A percentile compares a stretch with the other conserved stretches of the same genome.
Conservation (phyloP, 2,329 filamentous ascomycete genomes). For the Fonsecaea erecta region DNA sequence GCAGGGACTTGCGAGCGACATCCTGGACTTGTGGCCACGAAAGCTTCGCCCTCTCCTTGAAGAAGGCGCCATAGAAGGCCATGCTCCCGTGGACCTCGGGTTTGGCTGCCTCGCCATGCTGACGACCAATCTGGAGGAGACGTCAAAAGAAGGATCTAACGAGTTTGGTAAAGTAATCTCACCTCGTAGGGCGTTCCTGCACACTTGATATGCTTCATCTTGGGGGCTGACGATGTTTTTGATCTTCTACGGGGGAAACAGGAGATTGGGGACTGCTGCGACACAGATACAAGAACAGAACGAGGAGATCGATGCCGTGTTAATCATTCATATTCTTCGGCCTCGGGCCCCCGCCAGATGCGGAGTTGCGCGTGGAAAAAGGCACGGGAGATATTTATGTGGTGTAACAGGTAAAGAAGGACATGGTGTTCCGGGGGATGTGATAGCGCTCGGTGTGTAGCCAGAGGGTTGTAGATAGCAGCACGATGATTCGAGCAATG, state of each 20-base stretch:
- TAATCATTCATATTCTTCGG: conserved; percentile 2
- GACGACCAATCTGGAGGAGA: conserved; percentile 39
- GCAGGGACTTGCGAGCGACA: conserved; percentile 51
- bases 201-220: conserved; percentile 39
- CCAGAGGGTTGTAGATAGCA: background rate
- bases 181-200: conserved; percentile 40
- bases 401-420: too few relatives aligned
- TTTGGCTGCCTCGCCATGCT: conserved; percentile 40
- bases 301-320: conserved; percentile 2
- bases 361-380: conserved; percentile 12
- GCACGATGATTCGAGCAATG: background rate
- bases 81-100: conserved; percentile 40
- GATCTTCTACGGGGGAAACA: background rate
- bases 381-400: background rate
- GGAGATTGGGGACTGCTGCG: background rate
- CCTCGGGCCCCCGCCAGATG: conserved; percentile 1
- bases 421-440: too few relatives aligned
- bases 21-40: conserved; percentile 55
- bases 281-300: background rate
- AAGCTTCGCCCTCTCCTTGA: conserved; percentile 43
- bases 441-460: background rate
- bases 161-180: conserved; percentile 6
- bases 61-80: conserved; percentile 39
- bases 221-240: conserved; percentile 1
- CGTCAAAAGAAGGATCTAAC: background rate